Evolutionary conservation across 2,329 filamentous ascomycete species (phyloP), one percentile per base, ranked within the genome.

Genomic region (Teratosphaeria nubilosa): DNA sequence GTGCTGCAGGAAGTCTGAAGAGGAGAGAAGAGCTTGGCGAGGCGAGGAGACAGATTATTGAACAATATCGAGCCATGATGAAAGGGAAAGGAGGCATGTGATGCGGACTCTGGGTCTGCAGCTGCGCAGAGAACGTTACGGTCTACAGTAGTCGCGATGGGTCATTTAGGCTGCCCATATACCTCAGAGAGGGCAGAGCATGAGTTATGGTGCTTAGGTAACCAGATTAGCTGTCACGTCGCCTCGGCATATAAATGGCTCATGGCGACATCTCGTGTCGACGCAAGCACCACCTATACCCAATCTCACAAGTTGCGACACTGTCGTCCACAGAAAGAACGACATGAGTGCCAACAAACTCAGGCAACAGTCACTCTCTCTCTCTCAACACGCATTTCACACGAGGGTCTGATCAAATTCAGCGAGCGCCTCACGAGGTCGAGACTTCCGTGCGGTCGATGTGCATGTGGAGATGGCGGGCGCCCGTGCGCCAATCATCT

Each of bases 41-140:
- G 54, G 83, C 86, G 65, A 79, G 88, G 63, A 79, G 79, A 69
- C 83, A 81, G 57, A 84, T 91, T n/a, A 84, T 92, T 58, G 86
- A 88, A 64, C 79, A 82, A 51, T 92, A 92, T 71, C 77, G 88
- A 60, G 80, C 80, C 63, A 77, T 89, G 76, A 90, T 90, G 84
- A 60, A 48, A 51, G 59, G 54, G 14, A 51, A 52, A 24, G 27
- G 56, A 22, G 58, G 58, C 22, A 22, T 57, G 32, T 60, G 58
- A 60, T 25, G 10, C 16, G 16, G 14, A 22, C 20, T 48, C 16
- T 24, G 16, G 41, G 5, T 10, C 5, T n/a, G 16, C 22, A 16
- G n/a, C 34, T 54, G n/a, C 11, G 34, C 34, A 41, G 16, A 16
- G 34, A 41, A 30, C 27, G 27, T 7, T 30, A 7, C 27, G 27